Base-by-base conservation (phyloP, 2,329 filamentous ascomycete species). In the Didymosphaeria variabile region DNA sequence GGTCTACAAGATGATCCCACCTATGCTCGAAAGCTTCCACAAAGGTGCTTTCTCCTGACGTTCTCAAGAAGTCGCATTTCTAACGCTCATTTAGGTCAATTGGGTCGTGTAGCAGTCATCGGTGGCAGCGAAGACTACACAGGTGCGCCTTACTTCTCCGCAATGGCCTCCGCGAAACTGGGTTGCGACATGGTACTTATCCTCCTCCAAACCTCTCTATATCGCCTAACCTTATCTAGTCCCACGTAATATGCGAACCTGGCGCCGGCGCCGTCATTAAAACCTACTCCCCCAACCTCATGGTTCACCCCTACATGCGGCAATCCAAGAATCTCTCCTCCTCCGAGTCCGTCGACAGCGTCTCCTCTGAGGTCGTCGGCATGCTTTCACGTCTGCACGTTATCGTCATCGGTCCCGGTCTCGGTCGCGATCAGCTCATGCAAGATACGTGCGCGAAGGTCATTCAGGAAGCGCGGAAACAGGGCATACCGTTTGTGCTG, bases 61-160 rank as follows among this genome's bases (percentile, higher is more conserved):
- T 2, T 17, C 9, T 5, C 19, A 3, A 0, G 29, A 54, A 13
- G 58, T 44, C 40, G 49, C 23, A 7, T 31, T 45, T 42, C 66
- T 75, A 64, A 77, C 40, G 15, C 10, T 31, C 26, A 19, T 2
- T 38, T 15, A 97, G 94, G 95, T 61, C 94, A 98, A 80, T 85
- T 97, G 67, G 95, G 95, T 5, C 88, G 95, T 58, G 89, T 99
- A 56, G 95, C 89, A 55, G 95, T 99, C 60, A 95, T 99, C 67
- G 95, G 95, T 55, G 95, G 95, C 44, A 97, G 93, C 74, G 90
- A 94, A 77, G 94, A 98, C 80, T 99, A 98, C 78, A 97, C 95
- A 1, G 95, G 95, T 40, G 95, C 95, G 60, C 95, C 95, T 13
- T 99, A 97, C 82, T 99, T 99, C 81, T 97, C 94, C 21, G 94